These are phyloP conservation scores for Trichophyton schoenleinii DNA, from an alignment of 2,329 filamentous ascomycete species.

Conservation along the genomic window DNA sequence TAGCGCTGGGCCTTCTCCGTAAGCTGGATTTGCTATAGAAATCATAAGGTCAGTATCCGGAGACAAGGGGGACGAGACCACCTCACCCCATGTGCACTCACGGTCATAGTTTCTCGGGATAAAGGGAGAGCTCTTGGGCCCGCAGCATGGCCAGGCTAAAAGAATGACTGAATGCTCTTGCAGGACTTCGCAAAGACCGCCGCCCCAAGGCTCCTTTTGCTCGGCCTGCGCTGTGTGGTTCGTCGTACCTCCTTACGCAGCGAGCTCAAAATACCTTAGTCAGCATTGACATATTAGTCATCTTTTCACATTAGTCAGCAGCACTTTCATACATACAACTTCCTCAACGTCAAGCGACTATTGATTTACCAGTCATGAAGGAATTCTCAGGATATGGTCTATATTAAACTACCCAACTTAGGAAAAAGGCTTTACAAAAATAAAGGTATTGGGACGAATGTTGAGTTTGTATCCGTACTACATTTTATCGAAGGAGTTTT, in stretches of 20 bases:
- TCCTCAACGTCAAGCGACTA: too few species aligned
- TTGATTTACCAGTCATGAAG: too few species aligned
- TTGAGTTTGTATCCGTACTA: not conserved
- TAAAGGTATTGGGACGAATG: not conserved
- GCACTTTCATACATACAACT: too few species aligned
- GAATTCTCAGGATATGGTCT: too few species aligned
- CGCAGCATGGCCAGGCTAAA: not conserved
- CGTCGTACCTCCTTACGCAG: not conserved
- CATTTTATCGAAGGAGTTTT: conserved; percentile 20
- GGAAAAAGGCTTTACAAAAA: too few species aligned
- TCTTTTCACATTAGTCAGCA: too few species aligned
- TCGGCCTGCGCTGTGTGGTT: not conserved
- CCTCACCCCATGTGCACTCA: not conserved
- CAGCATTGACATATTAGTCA: too few species aligned
- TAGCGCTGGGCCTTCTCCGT: conserved; percentile 71
- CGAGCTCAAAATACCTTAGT: too few species aligned
- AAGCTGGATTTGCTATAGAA: conserved; percentile 2
- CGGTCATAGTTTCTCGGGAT: conserved; percentile 8
- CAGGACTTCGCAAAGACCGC: not conserved
- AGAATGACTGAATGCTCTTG: not conserved
- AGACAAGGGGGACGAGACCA: not conserved
- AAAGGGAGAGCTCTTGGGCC: not conserved
- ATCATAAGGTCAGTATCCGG: not conserved
- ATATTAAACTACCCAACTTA: too few species aligned
- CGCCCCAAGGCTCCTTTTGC: not conserved